Percentiles rank a stretch among this genome's conserved stretches.
These are phyloP conservation scores for Neltuma alba DNA, from an alignment of 306 rosid species.

Conservation along the genomic window DNA sequence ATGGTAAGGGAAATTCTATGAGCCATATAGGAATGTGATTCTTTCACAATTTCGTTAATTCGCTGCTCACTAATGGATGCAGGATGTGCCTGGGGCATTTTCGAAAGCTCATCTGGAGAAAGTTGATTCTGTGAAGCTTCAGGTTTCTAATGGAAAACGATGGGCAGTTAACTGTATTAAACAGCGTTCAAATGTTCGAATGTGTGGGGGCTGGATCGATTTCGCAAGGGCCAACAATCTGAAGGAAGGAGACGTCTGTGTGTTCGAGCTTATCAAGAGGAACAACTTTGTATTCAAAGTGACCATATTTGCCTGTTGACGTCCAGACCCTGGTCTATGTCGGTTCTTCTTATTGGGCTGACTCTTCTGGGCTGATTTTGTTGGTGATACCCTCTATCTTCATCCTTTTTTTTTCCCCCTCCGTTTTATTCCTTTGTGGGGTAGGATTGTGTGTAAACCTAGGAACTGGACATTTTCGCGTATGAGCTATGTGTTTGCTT, in stretches of 20 bases:
- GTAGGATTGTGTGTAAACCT: too few relatives aligned
- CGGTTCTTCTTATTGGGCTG: background rate
- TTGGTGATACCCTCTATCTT: background rate
- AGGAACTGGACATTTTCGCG: background rate
- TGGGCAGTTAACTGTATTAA: background rate
- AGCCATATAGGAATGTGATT: background rate
- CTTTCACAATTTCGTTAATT: background rate
- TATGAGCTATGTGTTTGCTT: too few relatives aligned
- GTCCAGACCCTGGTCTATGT: background rate
- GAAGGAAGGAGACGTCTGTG: background rate
- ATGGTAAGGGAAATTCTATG: constrained; percentile 36
- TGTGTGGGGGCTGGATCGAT: background rate
- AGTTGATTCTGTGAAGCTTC: background rate
- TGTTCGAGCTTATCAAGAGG: background rate
- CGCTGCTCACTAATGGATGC: background rate
- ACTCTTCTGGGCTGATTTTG: background rate
- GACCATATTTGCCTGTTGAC: background rate
- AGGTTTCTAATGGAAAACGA: background rate
- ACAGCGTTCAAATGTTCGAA: background rate
- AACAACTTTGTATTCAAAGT: background rate
- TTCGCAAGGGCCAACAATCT: background rate
- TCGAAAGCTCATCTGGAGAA: background rate
- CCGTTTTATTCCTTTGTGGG: too few relatives aligned
- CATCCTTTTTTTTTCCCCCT: too few relatives aligned
- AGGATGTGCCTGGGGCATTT: constrained; percentile 20